Percentiles rank a stretch among this genome's conserved stretches.
These are phyloP conservation scores for Paulownia fortunei DNA, from an alignment of 257 asterid species.

Conservation along the genomic window DNA sequence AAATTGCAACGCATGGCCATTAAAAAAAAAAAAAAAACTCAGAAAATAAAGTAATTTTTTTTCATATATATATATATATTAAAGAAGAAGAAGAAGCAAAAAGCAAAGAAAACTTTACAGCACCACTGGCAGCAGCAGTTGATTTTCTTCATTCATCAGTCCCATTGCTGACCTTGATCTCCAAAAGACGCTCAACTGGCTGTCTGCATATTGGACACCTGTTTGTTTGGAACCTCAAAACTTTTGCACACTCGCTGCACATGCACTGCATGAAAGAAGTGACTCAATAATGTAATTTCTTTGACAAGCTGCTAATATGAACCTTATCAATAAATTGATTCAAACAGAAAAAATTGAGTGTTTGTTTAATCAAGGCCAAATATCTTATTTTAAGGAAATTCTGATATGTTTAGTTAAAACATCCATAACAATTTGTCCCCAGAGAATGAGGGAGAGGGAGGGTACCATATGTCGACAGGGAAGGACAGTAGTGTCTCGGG, in stretches of 20 bases:
- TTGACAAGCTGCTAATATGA: neutral
- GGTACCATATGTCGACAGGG: constrained; percentile 94
- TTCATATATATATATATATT: no score
- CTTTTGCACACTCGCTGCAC: no score
- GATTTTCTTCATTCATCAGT: constrained; percentile 39
- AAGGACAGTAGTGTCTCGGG: no score
- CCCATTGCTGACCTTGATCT: no score
- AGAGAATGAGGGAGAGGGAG: constrained; percentile 4
- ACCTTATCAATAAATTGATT: neutral
- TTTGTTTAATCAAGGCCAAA: neutral
- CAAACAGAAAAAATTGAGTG: neutral
- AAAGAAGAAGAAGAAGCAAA: no score
- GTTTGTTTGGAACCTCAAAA: no score
- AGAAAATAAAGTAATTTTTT: no score
- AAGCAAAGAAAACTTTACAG: constrained; percentile 30
- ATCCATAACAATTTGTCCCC: no score
- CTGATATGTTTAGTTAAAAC: neutral
- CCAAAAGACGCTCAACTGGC: no score
- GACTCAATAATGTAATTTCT: constrained; percentile 4
- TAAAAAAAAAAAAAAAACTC: neutral
- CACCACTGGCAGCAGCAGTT: neutral
- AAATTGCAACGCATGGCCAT: neutral
- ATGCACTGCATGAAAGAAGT: constrained; percentile 60
- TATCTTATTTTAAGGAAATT: neutral
- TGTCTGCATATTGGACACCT: no score